Base-by-base conservation (phyloP, 306 rosid species). In the Cajanus cajan region DNA sequence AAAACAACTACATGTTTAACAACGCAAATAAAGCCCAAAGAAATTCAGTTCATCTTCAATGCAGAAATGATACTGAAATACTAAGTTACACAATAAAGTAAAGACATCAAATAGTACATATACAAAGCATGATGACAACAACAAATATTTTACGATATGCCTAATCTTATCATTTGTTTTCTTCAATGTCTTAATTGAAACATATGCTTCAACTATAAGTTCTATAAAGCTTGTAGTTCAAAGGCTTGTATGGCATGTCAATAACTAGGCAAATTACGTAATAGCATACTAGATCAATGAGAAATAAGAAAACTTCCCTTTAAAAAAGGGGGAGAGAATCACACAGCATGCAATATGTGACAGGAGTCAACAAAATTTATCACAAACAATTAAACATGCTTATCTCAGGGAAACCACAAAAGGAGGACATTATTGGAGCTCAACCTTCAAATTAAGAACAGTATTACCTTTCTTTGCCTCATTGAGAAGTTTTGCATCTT, bases 391-490 rank as follows among this genome's bases (percentile, higher is more conserved):
- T 73, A 58, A 67, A 36, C 87, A 61, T 62, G 77, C 48, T 71
- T 66, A 50, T 81, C 81, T 67, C 22, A 22, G 52, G 45, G 51
- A 78, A 73, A 65, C 51, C 45, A 34, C 18, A 52, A 78, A 78
- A 78, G 37, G 78, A 43, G 68, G 48, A 50, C 85, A 55, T 61
- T 36, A 59, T 69, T 58, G 73, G 8, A 31, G 37, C 79, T 61
- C 36, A 80, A 63, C 71, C 68, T 83, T 68, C 66, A 82, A 82
- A 87, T 54, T 64, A 80, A 70, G 59, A 86, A 65, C 11, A 75
- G 18, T 21, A 31, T 82, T 82, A 95, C 98, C 98, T 85, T 82
- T 87, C 91, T 92, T 91, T 54, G 94, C 98, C 86, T 91, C 87
- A 71, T 91, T 90, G 85, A 54, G 18, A 57, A 82, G 90, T 64